These are phyloP conservation scores for Tulasnella calospora DNA, from an alignment of 768 basidiomycete genomes.

Conservation along the genomic window DNA sequence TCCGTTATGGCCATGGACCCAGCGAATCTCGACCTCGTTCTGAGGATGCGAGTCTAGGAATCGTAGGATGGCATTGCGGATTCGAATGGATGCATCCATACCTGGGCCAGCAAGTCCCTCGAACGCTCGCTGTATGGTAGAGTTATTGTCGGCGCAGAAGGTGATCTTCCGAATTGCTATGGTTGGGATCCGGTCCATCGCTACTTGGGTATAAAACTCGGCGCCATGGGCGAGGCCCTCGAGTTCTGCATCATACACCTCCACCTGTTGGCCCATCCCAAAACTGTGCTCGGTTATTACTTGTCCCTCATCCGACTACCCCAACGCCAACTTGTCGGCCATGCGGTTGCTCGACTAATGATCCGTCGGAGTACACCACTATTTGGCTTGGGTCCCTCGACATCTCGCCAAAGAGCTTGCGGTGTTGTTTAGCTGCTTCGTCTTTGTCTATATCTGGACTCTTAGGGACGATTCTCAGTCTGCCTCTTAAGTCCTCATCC, in stretches of 20 bases:
- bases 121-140: neutral
- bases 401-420: too few relatives aligned
- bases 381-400: neutral
- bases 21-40: conserved; percentile 2
- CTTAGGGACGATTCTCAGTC: neutral
- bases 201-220: neutral
- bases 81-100: neutral
- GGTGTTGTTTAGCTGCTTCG: conserved; percentile 15
- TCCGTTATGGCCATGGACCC: conserved; percentile 25
- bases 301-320: neutral
- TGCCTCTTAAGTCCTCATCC: neutral
- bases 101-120: neutral
- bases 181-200: conserved; percentile 7
- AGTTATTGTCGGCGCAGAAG: conserved; percentile 27
- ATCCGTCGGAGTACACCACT: conserved; percentile 29
- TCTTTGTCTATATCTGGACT: neutral
- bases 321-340: conserved; percentile 23
- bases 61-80: neutral
- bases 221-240: conserved; percentile 1
- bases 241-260: conserved; percentile 16
- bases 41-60: conserved; percentile 20
- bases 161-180: too few relatives aligned
- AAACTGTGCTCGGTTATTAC: neutral
- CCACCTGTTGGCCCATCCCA: neutral
- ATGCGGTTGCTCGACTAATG: neutral